These are phyloP conservation scores for Pseudonectria buxi DNA, from an alignment of 2,329 filamentous ascomycete genomes.

Conservation along the genomic window DNA sequence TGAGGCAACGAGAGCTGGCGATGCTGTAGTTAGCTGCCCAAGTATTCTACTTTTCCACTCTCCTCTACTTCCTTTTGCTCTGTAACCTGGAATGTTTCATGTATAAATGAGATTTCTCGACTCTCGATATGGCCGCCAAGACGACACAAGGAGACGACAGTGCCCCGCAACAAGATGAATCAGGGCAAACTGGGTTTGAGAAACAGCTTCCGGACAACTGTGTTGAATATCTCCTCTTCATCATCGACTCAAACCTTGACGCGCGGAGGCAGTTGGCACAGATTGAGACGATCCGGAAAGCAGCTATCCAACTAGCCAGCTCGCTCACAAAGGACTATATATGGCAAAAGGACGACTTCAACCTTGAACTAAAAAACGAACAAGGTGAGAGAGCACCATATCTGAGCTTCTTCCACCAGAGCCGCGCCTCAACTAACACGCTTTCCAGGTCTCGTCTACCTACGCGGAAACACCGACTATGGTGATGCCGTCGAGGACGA, in stretches of 20 bases:
- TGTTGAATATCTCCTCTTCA: conserved; percentile 76
- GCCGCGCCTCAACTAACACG: conserved; percentile 2
- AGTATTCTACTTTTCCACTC: too few relatives aligned
- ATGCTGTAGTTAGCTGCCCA: too few relatives aligned
- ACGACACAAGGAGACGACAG: conserved; percentile 2
- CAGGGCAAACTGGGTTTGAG: conserved; percentile 1
- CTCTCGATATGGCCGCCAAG: conserved; percentile 1
- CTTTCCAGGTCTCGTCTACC: conserved; percentile 45
- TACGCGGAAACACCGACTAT: conserved; percentile 76
- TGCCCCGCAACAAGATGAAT: neutral
- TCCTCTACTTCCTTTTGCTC: too few relatives aligned
- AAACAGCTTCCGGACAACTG: conserved; percentile 66
- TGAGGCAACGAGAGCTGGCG: neutral
- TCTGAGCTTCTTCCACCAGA: neutral
- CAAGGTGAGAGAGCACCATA: conserved; percentile 39
- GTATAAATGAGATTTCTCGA: too few relatives aligned
- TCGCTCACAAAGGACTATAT: conserved; percentile 76
- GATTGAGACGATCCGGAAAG: conserved; percentile 67
- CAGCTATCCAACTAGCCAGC: conserved; percentile 55
- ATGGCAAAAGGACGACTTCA: conserved; percentile 84
- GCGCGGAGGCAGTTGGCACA: conserved; percentile 53
- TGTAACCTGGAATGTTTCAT: too few relatives aligned
- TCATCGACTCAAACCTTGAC: conserved; percentile 51
- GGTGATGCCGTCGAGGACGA: conserved; percentile 95
- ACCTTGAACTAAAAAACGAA: conserved; percentile 56